Evolutionary conservation across 2,329 filamentous ascomycete genomes (phyloP).

Genomic region (Lasiodiplodia theobromae): DNA sequence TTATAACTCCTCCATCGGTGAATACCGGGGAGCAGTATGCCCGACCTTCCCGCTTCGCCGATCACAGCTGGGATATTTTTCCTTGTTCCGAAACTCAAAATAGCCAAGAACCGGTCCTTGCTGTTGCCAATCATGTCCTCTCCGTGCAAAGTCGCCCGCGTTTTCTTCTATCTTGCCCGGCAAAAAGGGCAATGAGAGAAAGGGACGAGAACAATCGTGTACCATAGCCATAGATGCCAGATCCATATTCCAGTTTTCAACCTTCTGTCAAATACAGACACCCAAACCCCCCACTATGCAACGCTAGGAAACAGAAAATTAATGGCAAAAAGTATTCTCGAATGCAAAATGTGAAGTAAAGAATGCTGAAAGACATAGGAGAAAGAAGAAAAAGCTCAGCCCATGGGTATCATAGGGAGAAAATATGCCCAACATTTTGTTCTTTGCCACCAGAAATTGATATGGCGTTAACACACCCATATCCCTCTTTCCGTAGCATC

Average conservation of each 20-base stretch:
- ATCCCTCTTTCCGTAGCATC: background rate
- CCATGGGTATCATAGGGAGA: slow-evolving; percentile 23
- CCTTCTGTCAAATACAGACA: background rate
- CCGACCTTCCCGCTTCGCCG: background rate
- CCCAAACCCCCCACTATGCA: background rate
- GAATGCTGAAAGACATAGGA: background rate
- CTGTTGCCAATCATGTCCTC: background rate
- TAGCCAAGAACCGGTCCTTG: background rate
- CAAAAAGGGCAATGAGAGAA: background rate
- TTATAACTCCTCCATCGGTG: background rate
- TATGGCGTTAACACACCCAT: slow-evolving; percentile 3
- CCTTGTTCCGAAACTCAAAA: background rate
- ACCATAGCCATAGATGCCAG: background rate
- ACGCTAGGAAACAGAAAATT: background rate
- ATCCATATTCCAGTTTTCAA: background rate
- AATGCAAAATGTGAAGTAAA: background rate
- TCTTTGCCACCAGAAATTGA: slow-evolving; percentile 13
- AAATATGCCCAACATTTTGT: slow-evolving; percentile 22
- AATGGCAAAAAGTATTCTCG: background rate
- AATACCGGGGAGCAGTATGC: background rate
- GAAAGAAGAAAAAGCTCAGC: slow-evolving; percentile 17
- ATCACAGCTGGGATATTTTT: background rate
- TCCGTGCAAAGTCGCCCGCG: background rate
- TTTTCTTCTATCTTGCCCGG: background rate
- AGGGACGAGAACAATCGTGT: background rate